Conservation (phyloP, 116 monocot species). For the Posidonia oceanica region DNA sequence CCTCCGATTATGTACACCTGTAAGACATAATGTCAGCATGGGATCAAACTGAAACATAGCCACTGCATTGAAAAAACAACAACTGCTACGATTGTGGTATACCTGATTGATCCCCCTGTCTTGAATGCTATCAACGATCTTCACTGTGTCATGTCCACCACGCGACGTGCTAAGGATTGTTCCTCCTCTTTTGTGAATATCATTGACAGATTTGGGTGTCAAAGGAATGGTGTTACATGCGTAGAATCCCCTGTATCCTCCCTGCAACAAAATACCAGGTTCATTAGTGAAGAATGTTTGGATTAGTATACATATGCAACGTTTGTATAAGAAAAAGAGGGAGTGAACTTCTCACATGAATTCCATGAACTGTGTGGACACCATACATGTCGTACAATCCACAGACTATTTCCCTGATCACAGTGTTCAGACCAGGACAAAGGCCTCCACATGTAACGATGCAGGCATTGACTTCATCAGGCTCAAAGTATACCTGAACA, state of each 20-base stretch:
- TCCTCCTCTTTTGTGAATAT: slow-evolving; percentile 73
- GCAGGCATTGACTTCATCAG: slow-evolving; percentile 54
- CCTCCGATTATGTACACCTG: slow-evolving; percentile 61
- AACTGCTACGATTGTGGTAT: background rate
- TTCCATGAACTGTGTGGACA: slow-evolving; percentile 38
- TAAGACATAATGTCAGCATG: background rate
- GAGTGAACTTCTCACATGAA: slow-evolving; percentile 31
- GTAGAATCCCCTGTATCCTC: slow-evolving; percentile 77
- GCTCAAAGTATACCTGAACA: slow-evolving; percentile 50
- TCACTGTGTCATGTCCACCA: slow-evolving; percentile 57
- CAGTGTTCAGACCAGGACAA: slow-evolving; percentile 72
- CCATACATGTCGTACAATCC: slow-evolving; percentile 65
- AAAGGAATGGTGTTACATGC: slow-evolving; percentile 56
- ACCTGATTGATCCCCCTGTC: slow-evolving; percentile 77
- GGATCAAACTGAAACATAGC: background rate
- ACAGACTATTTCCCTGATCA: slow-evolving; percentile 60
- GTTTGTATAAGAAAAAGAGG: background rate
- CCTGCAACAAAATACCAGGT: slow-evolving; percentile 16
- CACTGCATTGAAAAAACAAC: background rate
- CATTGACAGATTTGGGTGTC: slow-evolving; percentile 65
- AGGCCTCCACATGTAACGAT: slow-evolving; percentile 75
- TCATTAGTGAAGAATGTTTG: too few species aligned
- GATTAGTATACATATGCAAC: too few species aligned
- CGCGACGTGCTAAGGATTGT: slow-evolving; percentile 60
- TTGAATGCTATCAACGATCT: slow-evolving; percentile 70